Evolutionary conservation across 805 yeast genomes (phyloP).

Genomic region (Candida easanensis): DNA sequence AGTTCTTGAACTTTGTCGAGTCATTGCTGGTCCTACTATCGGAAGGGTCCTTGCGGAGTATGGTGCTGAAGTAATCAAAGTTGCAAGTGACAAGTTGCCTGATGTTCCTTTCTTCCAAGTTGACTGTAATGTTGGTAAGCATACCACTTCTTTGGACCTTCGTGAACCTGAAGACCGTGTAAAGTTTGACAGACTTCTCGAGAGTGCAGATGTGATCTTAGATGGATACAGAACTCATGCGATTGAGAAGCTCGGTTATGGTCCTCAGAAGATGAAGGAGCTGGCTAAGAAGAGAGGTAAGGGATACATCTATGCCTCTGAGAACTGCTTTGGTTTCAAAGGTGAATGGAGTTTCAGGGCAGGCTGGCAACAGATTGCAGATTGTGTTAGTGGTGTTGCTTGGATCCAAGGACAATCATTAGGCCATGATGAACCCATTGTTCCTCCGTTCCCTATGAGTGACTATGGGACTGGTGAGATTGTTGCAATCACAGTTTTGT

Average conservation of each 20-base stretch:
- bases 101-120: slow-evolving; percentile 10
- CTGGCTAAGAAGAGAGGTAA: slow-evolving; percentile 3
- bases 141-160: slow-evolving; percentile 2
- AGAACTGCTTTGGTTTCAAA: slow-evolving; percentile 8
- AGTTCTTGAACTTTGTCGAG: slow-evolving; percentile 8
- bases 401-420: slow-evolving; percentile 9
- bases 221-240: slow-evolving; percentile 10
- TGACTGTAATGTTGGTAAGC: slow-evolving; percentile 6
- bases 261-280: slow-evolving; percentile 2
- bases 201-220: slow-evolving; percentile 6
- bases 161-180: neutral
- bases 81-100: slow-evolving; percentile 4
- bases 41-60: slow-evolving; percentile 8
- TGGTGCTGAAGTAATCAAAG: slow-evolving; percentile 9
- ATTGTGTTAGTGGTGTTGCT: slow-evolving; percentile 9
- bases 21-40: slow-evolving; percentile 11
- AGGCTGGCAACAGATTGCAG: slow-evolving; percentile 10
- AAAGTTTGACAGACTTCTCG: slow-evolving; percentile 2
- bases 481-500: slow-evolving; percentile 4
- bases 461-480: slow-evolving; percentile 10
- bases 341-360: slow-evolving; percentile 6
- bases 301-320: slow-evolving; percentile 8
- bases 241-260: slow-evolving; percentile 6
- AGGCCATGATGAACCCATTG: slow-evolving; percentile 6
- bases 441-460: slow-evolving; percentile 10